A percentile compares a stretch with the other conserved stretches of the same genome.
Conservation (phyloP, 768 basidiomycete genomes). For the Naematelia encephala region DNA sequence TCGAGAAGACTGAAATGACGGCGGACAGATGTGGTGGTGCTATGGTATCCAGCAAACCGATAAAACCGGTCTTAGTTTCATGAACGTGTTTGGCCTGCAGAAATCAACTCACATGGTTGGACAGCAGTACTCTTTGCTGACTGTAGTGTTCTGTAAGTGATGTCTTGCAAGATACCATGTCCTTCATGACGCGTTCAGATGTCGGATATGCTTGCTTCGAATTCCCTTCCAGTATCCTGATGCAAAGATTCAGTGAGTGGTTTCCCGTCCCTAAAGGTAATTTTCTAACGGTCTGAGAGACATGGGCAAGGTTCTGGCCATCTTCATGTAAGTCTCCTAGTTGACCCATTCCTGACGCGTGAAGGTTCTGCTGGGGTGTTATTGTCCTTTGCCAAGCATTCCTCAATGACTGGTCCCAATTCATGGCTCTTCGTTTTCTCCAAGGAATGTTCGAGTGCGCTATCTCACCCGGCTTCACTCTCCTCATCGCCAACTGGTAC, state of each 20-base stretch:
- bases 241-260: constrained; percentile 24
- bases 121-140: constrained; percentile 29
- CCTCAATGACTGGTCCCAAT: constrained; percentile 17
- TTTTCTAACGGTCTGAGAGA: constrained; percentile 10
- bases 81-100: constrained; percentile 22
- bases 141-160: constrained; percentile 23
- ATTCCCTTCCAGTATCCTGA: constrained; percentile 28
- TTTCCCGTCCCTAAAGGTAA: background rate
- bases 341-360: too few relatives aligned
- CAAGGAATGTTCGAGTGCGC: constrained; percentile 36
- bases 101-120: constrained; percentile 24
- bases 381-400: constrained; percentile 25
- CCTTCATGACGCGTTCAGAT: background rate
- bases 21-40: constrained; percentile 32
- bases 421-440: constrained; percentile 22
- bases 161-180: background rate
- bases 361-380: constrained; percentile 23
- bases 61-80: constrained; percentile 19
- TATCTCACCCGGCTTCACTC: constrained; percentile 29
- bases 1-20: background rate
- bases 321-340: constrained; percentile 16
- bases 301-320: constrained; percentile 25
- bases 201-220: constrained; percentile 26
- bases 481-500: constrained; percentile 32
- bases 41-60: constrained; percentile 40